Evolutionary conservation across 1,284 basidiomycete species (phyloP).

Genomic region (Leccinum huronense): DNA sequence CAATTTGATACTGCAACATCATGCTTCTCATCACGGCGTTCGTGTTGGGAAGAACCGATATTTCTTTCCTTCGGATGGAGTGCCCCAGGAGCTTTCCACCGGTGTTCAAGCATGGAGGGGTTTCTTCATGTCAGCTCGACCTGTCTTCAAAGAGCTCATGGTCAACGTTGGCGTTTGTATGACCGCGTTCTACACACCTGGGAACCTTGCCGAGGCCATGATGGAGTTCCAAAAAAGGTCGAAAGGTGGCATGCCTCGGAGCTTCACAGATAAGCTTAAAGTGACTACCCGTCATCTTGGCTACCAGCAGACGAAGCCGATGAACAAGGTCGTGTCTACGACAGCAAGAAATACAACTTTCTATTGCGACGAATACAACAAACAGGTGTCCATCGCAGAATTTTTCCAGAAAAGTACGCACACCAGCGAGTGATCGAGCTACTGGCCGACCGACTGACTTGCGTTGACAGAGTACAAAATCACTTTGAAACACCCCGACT

Average conservation of each 20-base stretch:
- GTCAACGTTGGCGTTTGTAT: slow-evolving; percentile 75
- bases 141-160: slow-evolving; percentile 62
- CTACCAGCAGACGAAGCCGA: slow-evolving; percentile 48
- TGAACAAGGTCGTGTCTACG: slow-evolving; percentile 46
- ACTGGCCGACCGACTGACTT: not conserved
- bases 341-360: slow-evolving; percentile 52
- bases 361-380: slow-evolving; percentile 50
- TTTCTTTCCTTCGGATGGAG: slow-evolving; percentile 47
- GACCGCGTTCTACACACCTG: slow-evolving; percentile 66
- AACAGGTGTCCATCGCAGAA: slow-evolving; percentile 52
- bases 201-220: slow-evolving; percentile 59
- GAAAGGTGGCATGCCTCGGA: slow-evolving; percentile 46
- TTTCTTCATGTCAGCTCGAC: slow-evolving; percentile 66
- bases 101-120: slow-evolving; percentile 62
- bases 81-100: slow-evolving; percentile 39
- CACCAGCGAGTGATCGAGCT: not conserved
- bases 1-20: slow-evolving; percentile 63
- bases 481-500: slow-evolving; percentile 48
- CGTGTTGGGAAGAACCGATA: slow-evolving; percentile 62
- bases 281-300: slow-evolving; percentile 58
- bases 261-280: slow-evolving; percentile 53
- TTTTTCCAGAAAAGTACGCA: slow-evolving; percentile 61
- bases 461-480: slow-evolving; percentile 53
- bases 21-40: slow-evolving; percentile 51
- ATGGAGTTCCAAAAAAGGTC: slow-evolving; percentile 44